phyloP scores from a whole-genome alignment of 225 moss, liverwort and hornwort species.

The Polytrichum formosum region DNA sequence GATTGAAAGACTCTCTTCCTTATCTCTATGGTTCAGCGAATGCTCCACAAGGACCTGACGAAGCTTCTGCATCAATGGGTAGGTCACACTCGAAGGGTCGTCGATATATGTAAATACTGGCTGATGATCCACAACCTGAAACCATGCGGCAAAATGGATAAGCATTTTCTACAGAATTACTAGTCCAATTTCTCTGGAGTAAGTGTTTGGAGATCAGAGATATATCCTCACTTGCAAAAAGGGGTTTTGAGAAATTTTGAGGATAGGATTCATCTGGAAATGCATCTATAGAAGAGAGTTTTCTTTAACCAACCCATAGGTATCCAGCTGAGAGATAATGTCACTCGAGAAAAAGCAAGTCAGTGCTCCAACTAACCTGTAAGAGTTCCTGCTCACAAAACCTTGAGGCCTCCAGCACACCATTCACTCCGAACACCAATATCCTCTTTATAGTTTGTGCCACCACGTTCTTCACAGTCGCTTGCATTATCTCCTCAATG shows the following conservation, averaged over 20 bases:
- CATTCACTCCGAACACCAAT: conserved; percentile 2
- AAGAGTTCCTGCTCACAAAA: conserved; percentile 20
- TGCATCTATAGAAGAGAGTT: no score
- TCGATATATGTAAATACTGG: conserved; percentile 30
- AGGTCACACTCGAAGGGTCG: conserved; percentile 13
- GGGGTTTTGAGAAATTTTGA: no score
- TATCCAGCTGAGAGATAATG: no score
- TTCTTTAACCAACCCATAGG: no score
- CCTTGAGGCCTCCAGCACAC: background rate
- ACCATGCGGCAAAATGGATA: background rate
- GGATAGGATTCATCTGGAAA: no score
- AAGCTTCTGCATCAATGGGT: conserved; percentile 27
- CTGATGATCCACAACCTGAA: conserved; percentile 23
- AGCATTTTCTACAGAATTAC: background rate
- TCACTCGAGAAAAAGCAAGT: no score
- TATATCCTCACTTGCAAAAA: no score
- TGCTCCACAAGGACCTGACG: conserved; percentile 23
- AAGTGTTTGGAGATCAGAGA: background rate
- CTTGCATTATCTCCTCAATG: conserved; percentile 25
- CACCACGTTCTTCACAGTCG: conserved; percentile 20
- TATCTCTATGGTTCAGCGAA: conserved; percentile 13
- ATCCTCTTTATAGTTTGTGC: conserved; percentile 14
- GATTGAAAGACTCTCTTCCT: conserved; percentile 7
- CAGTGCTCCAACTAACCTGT: background rate
- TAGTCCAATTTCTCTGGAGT: background rate